phyloP scores from a whole-genome alignment of 78 protist genomes.

The Guillardia theta region DNA sequence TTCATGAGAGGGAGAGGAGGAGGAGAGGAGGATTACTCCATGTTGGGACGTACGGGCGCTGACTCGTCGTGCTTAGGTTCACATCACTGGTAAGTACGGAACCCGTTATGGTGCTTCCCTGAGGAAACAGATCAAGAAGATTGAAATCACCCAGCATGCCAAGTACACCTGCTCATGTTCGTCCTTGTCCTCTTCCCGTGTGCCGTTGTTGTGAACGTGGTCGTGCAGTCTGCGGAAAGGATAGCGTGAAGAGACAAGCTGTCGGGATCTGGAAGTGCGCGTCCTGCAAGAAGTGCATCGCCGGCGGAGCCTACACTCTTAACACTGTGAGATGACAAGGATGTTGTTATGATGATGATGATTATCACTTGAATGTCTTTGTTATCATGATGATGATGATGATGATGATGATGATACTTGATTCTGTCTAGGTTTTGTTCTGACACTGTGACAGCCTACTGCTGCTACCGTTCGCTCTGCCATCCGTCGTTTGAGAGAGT shows the following conservation, averaged over 20 bases:
- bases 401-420: not conserved
- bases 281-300: conserved; percentile 80
- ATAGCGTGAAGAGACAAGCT: conserved; percentile 82
- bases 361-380: not conserved
- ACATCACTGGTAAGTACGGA: conserved; percentile 97
- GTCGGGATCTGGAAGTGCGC: conserved; percentile 99
- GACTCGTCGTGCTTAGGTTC: conserved; percentile 44
- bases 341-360: not conserved
- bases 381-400: not conserved
- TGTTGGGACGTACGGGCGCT: not conserved
- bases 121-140: conserved; percentile 92
- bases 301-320: conserved; percentile 96
- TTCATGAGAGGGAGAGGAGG: not conserved
- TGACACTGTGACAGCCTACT: conserved; percentile 73
- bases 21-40: not conserved
- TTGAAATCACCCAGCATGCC: conserved; percentile 92
- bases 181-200: not conserved
- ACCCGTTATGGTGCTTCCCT: conserved; percentile 98
- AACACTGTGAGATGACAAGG: conserved; percentile 41
- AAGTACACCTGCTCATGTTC: conserved; percentile 80
- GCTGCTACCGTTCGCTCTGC: conserved; percentile 90
- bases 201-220: not conserved
- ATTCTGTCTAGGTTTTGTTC: not conserved
- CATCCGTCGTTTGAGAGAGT: conserved; percentile 94
- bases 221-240: conserved; percentile 56